Base-by-base conservation (phyloP, 139 green algal species). In the Picochlorum sp. region DNA sequence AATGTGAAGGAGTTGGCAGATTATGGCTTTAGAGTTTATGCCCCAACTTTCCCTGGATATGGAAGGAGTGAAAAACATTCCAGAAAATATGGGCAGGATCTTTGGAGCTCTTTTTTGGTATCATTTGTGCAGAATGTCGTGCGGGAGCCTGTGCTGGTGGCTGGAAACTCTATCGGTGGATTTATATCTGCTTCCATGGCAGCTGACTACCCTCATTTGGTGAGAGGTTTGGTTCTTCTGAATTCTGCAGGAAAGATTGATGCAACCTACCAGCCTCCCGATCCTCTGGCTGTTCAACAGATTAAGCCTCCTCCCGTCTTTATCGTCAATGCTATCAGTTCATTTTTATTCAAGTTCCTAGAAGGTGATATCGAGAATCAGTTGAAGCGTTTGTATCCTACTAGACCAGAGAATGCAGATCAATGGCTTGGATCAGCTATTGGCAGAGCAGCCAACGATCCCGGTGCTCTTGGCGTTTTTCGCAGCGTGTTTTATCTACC, bases 101-200 rank as follows among this genome's bases (percentile, higher is more conserved):
- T 89, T 25, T 96, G 89, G 89, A 53, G 57, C 0, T 64, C 84
- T 59, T 95, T 87, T 67, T 50, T 94, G 35, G 67, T 65, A 9
- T 85, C 89, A 55, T 93, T 93, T 35, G 50, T 75, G 24, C 43
- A 79, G 9, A 63, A 85, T 56, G 59, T 72, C 6, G 85, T 96
- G 16, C 49, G 65, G 9, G 31, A 60, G 3, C 89, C 81, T 2
- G 88, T 83, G 5, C 78, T 98, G 14, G 39, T 95, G 3, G 88
- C 80, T 5, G 93, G 93, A 49, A 99, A 99, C 84, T 95, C 84
- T 33, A 97, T 99, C 55, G 93, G 93, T 39, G 88, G 86, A 57
- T 94, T 87, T 72, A 86, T 94, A 31, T 60, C 69, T 20, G 69
- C 84, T 3, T 73, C 57, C 40, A 45, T 88, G 47, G 85, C 86